These are phyloP conservation scores for Lactifluus pinguis DNA, from an alignment of 768 basidiomycete genomes.

Conservation along the genomic window DNA sequence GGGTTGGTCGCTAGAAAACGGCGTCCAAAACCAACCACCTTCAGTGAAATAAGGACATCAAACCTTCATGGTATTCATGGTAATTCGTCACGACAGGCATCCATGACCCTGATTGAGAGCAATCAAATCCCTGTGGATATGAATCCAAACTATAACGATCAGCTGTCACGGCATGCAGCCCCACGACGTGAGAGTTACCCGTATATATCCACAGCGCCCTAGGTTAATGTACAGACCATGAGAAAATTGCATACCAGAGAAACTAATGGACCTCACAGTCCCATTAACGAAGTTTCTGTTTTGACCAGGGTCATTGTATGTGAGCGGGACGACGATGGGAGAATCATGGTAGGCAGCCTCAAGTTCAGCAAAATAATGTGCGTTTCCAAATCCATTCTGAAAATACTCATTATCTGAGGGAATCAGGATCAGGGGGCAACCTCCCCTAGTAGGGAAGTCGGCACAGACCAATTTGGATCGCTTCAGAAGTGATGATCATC, in stretches of 20 bases:
- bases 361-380: conserved; percentile 57
- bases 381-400: conserved; percentile 34
- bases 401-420: conserved; percentile 65
- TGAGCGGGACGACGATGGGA: conserved; percentile 57
- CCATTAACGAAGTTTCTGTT: conserved; percentile 60
- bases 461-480: conserved; percentile 45
- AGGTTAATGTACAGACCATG: neutral
- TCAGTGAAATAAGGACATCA: neutral
- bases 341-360: conserved; percentile 46
- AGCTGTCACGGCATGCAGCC: neutral
- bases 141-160: conserved; percentile 33
- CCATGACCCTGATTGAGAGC: conserved; percentile 64
- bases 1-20: conserved; percentile 28
- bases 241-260: neutral
- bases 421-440: neutral
- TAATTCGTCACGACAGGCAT: conserved; percentile 54
- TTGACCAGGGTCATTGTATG: conserved; percentile 62
- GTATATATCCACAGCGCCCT: conserved; percentile 71
- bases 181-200: conserved; percentile 34
- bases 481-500: conserved; percentile 24
- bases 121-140: conserved; percentile 76
- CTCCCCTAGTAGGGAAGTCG: neutral
- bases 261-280: conserved; percentile 34
- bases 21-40: neutral
- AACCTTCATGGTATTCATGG: conserved; percentile 48